Conservation (phyloP, 495 filamentous ascomycete genomes). For the Lepidopterella palustris region DNA sequence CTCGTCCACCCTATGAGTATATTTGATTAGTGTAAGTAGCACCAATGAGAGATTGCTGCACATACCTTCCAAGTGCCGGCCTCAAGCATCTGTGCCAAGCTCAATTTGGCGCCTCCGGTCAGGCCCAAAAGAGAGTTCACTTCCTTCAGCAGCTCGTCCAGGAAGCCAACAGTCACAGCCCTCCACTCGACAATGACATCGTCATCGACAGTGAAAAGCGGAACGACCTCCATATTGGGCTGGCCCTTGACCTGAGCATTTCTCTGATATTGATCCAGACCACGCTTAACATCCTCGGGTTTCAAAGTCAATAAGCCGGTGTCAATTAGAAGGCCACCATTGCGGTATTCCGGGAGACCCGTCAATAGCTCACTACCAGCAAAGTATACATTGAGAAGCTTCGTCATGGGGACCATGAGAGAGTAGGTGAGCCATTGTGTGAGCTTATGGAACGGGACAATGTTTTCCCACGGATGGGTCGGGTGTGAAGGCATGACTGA, state of each 20-base stretch:
- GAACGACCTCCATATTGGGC: slow-evolving; percentile 63
- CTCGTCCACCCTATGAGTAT: slow-evolving; percentile 71
- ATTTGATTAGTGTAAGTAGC: slow-evolving; percentile 3
- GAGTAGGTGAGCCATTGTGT: slow-evolving; percentile 90
- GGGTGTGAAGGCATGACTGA: slow-evolving; percentile 73
- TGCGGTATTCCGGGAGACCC: slow-evolving; percentile 80
- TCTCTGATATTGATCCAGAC: slow-evolving; percentile 63
- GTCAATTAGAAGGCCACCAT: slow-evolving; percentile 80
- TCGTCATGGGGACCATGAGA: slow-evolving; percentile 79
- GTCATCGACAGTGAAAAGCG: slow-evolving; percentile 69
- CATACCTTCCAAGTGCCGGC: slow-evolving; percentile 93
- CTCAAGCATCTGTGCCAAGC: slow-evolving; percentile 72
- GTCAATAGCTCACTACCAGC: slow-evolving; percentile 72
- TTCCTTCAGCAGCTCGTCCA: slow-evolving; percentile 67
- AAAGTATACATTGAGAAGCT: slow-evolving; percentile 68
- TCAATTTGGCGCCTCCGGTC: slow-evolving; percentile 50
- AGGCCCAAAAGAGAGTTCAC: slow-evolving; percentile 63
- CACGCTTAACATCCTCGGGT: slow-evolving; percentile 52
- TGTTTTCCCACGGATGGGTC: slow-evolving; percentile 79
- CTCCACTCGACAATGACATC: slow-evolving; percentile 89
- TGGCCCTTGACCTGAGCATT: slow-evolving; percentile 70
- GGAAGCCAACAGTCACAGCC: slow-evolving; percentile 71
- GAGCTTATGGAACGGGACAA: slow-evolving; percentile 90
- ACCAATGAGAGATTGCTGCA: not conserved
- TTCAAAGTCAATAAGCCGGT: slow-evolving; percentile 76